Percentiles rank a stretch among this genome's conserved stretches.
These are phyloP conservation scores for Corylus americana DNA, from an alignment of 306 rosid genomes.

Conservation along the genomic window DNA sequence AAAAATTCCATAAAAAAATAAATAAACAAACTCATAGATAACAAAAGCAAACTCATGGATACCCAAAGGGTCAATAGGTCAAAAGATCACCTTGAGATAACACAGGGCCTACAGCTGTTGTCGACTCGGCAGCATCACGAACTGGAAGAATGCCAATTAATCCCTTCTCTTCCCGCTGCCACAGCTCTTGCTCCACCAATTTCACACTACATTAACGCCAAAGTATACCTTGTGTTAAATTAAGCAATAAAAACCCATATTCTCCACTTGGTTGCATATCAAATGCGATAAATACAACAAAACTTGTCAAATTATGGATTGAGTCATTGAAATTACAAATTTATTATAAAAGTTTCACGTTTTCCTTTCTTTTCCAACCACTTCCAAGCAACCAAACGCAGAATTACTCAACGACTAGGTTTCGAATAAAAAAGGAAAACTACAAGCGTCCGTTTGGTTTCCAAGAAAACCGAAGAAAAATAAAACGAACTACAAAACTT, in stretches of 20 bases:
- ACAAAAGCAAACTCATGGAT: background rate
- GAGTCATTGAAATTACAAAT: background rate
- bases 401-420: background rate
- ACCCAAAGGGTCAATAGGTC: background rate
- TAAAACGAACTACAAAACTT: background rate
- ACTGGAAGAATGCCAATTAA: conserved; percentile 92
- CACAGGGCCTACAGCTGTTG: conserved; percentile 48
- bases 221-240: background rate
- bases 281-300: background rate
- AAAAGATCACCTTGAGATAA: conserved; percentile 63
- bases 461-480: background rate
- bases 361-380: background rate
- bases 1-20: conserved; percentile 1
- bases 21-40: background rate
- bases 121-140: conserved; percentile 77
- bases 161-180: conserved; percentile 99
- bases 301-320: background rate
- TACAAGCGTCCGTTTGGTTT: background rate
- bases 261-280: background rate
- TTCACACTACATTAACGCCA: conserved; percentile 59
- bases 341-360: background rate
- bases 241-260: background rate
- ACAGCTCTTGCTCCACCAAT: conserved; percentile 96
- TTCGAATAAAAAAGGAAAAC: background rate
- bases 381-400: conserved; percentile 9